A percentile compares a stretch with the other conserved stretches of the same genome.
These are phyloP conservation scores for Uronychia binucleata DNA, from an alignment of 73 alveolate genomes.

Conservation along the genomic window DNA sequence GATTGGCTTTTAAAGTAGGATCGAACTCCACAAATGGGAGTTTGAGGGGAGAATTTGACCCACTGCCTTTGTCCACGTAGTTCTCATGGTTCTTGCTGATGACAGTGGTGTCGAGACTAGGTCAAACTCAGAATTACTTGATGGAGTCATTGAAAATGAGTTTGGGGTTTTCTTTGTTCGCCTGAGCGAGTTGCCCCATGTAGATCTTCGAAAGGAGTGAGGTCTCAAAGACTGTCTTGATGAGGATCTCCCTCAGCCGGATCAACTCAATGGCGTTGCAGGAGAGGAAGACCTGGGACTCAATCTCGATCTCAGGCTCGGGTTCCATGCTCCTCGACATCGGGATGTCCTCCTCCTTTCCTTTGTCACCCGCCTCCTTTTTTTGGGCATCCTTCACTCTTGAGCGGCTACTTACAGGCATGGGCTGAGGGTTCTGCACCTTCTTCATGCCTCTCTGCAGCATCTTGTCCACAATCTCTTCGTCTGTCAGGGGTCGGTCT, in stretches of 20 bases:
- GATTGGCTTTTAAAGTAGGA: conserved; percentile 23
- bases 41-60: conserved; percentile 16
- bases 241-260: conserved; percentile 38
- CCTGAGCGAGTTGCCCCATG: conserved; percentile 9
- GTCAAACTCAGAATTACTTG: background rate
- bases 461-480: conserved; percentile 18
- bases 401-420: no score
- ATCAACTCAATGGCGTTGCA: conserved; percentile 34
- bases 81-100: conserved; percentile 19
- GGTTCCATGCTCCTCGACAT: background rate
- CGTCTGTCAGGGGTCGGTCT: conserved; percentile 17
- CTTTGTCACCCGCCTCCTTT: no score
- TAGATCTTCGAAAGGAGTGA: conserved; percentile 23
- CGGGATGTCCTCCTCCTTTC: background rate
- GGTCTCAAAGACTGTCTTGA: conserved; percentile 20
- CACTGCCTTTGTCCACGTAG: conserved; percentile 20
- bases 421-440: background rate
- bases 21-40: conserved; percentile 44
- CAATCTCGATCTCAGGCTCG: background rate
- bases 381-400: no score
- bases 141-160: conserved; percentile 34
- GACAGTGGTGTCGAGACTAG: conserved; percentile 16
- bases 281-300: conserved; percentile 18
- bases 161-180: conserved; percentile 29
- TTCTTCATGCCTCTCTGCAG: conserved; percentile 22